Evolutionary conservation across 2,329 filamentous ascomycete species (phyloP), one percentile per base, ranked within the genome.

Genomic region (Coleophoma cylindrospora): DNA sequence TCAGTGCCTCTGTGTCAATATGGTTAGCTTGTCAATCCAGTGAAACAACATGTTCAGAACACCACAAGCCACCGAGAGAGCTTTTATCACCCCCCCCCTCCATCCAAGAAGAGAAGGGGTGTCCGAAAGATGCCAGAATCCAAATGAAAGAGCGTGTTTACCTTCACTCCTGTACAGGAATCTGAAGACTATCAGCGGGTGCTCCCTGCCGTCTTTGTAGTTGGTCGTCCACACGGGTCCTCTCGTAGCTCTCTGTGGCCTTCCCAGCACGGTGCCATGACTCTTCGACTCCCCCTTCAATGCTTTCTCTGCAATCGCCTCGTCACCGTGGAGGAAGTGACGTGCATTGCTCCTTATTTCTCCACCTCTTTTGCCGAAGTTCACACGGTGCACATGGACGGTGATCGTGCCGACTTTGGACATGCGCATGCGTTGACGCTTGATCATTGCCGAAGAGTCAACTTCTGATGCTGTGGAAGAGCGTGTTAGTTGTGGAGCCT

Each of bases 1-100:
- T 47, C 3, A 60, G 52, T n/a, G 51, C 57, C 27, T 58, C 57
- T 60, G 33, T 44, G 14, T 40, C 22, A 13, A 15, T 12, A 21
- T 12, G 11, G 38, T 10, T 14, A 19, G 38, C 5, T 14, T 17
- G 4, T 41, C 19, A n/a, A 9, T 9, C 14, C 8, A 15, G 13
- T 40, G n/a, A 10, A 9, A 15, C 14, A 15, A 3, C 37, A 9
- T 12, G 3, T 40, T 3, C 8, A 19, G 14, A 40, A n/a, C 2
- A 19, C 19, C 19, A 19, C 19, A 19, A 19, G 19, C 19, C 19
- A 19, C 2, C 19, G 19, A 19, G 19, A 19, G 19, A 19, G 19
- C 19, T 3, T 19, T 19, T 19, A n/a, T 19, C 2, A 19, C 19
- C 19, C 19, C 19, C 19, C 2, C 19, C 2, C 19, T 3, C 19